A percentile compares a stretch with the other conserved stretches of the same genome.
Conservation (phyloP, 176 grass and related monocot species). For the Phyllostachys edulis region DNA sequence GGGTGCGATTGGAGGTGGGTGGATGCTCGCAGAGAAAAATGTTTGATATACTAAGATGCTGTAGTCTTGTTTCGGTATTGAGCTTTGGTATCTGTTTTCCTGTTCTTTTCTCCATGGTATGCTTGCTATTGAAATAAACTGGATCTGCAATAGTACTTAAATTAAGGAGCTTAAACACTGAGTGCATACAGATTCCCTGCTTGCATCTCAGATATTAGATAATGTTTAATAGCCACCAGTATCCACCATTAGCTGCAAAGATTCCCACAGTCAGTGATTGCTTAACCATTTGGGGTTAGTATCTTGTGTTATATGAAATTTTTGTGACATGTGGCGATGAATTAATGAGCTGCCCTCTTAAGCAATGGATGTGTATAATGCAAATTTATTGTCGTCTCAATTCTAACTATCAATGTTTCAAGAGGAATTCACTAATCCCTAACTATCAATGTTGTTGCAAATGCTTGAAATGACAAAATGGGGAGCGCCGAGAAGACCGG, state of each 20-base stretch:
- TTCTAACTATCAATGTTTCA: neutral
- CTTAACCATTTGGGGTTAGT: neutral
- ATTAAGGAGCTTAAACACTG: neutral
- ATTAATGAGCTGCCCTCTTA: neutral
- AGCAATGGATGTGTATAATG: neutral
- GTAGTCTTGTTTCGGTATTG: neutral
- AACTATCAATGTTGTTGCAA: neutral
- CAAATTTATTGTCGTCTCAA: neutral
- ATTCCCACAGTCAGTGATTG: conserved; percentile 10
- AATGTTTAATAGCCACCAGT: neutral
- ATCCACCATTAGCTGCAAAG: conserved; percentile 14
- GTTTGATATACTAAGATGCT: neutral
- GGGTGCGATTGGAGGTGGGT: neutral
- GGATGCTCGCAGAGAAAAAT: neutral
- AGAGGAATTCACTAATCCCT: neutral
- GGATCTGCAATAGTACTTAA: neutral
- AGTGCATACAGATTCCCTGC: neutral
- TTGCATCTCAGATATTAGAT: neutral
- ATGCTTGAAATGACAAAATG: conserved; percentile 52
- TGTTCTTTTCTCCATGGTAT: neutral
- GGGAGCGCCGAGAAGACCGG: conserved; percentile 46
- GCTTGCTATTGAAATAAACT: neutral
- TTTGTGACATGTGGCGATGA: neutral
- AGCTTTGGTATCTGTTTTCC: neutral
- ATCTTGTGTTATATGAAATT: neutral